Percentiles rank a stretch among this genome's conserved stretches.
These are phyloP conservation scores for Aspergillus pseudotamarii DNA, from an alignment of 2,329 filamentous ascomycete species.

Conservation along the genomic window DNA sequence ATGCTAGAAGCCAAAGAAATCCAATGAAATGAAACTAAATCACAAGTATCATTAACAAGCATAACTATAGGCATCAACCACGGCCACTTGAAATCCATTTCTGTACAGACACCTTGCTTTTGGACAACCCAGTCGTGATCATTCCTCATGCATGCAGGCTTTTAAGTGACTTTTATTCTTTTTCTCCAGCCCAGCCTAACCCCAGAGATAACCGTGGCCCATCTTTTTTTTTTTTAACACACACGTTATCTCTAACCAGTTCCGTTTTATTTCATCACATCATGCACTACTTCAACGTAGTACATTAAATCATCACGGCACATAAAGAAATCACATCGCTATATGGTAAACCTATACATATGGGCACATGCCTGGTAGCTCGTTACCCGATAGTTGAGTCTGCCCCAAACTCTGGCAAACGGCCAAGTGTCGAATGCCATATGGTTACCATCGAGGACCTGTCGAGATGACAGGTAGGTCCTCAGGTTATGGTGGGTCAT, in stretches of 20 bases:
- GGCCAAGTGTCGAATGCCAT: background rate
- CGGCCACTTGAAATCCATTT: slow-evolving; percentile 21
- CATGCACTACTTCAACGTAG: slow-evolving; percentile 6
- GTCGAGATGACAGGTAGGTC: too few relatives aligned
- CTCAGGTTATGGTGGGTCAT: background rate
- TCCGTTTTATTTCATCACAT: slow-evolving; percentile 9
- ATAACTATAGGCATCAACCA: slow-evolving; percentile 28
- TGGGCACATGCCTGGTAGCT: background rate
- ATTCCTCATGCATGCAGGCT: slow-evolving; percentile 31
- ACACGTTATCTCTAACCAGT: background rate
- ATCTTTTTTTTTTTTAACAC: background rate
- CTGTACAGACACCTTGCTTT: slow-evolving; percentile 32
- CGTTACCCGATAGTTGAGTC: too few relatives aligned
- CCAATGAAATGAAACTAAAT: slow-evolving; percentile 19
- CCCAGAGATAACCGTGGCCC: background rate
- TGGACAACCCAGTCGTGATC: slow-evolving; percentile 29
- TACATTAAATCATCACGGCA: slow-evolving; percentile 11
- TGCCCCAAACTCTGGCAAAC: background rate
- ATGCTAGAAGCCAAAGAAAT: background rate
- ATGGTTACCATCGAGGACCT: background rate
- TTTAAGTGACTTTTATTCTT: slow-evolving; percentile 6
- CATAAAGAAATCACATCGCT: slow-evolving; percentile 11
- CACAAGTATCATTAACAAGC: slow-evolving; percentile 20
- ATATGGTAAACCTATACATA: slow-evolving; percentile 9
- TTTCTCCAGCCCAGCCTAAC: background rate